These are phyloP conservation scores for Musa balbisiana DNA, from an alignment of 202 grass and related monocot species.

Conservation along the genomic window DNA sequence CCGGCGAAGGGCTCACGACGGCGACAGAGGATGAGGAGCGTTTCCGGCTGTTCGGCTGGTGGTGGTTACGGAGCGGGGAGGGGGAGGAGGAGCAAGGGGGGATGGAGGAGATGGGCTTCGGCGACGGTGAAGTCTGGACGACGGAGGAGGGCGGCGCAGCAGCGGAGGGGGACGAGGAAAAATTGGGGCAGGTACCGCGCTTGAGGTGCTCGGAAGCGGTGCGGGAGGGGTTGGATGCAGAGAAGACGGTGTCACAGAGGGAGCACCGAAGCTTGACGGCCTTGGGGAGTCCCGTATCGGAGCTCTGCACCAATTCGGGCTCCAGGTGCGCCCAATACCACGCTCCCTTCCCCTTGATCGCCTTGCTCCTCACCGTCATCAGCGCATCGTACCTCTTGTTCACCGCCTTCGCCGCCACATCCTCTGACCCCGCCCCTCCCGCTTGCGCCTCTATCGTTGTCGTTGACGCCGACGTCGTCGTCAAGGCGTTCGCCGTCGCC, in stretches of 20 bases:
- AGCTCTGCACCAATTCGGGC: constrained; percentile 44
- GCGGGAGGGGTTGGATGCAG: constrained; percentile 71
- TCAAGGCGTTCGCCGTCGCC: constrained; percentile 20
- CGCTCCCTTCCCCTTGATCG: constrained; percentile 74
- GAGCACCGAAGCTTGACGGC: constrained; percentile 64
- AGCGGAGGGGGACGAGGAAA: constrained; percentile 28
- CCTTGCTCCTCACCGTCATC: constrained; percentile 61
- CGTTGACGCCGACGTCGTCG: constrained; percentile 21
- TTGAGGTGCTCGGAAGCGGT: constrained; percentile 81
- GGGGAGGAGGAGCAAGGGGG: constrained; percentile 51
- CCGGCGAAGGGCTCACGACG: constrained; percentile 4
- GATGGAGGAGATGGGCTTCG: constrained; percentile 41
- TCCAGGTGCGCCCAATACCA: constrained; percentile 91
- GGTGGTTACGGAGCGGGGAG: constrained; percentile 30
- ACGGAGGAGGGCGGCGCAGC: constrained; percentile 11
- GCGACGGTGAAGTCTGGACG: constrained; percentile 14
- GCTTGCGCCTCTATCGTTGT: background rate
- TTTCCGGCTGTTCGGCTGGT: constrained; percentile 46
- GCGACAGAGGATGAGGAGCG: constrained; percentile 37
- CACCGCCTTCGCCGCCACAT: constrained; percentile 35
- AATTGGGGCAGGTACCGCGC: constrained; percentile 76
- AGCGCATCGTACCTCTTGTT: constrained; percentile 69
- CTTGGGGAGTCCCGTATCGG: constrained; percentile 48
- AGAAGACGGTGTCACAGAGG: constrained; percentile 70
- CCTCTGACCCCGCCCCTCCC: constrained; percentile 37